These are phyloP conservation scores for Naegleria lovaniensis DNA, from an alignment of 208 protist genomes.

Conservation along the genomic window DNA sequence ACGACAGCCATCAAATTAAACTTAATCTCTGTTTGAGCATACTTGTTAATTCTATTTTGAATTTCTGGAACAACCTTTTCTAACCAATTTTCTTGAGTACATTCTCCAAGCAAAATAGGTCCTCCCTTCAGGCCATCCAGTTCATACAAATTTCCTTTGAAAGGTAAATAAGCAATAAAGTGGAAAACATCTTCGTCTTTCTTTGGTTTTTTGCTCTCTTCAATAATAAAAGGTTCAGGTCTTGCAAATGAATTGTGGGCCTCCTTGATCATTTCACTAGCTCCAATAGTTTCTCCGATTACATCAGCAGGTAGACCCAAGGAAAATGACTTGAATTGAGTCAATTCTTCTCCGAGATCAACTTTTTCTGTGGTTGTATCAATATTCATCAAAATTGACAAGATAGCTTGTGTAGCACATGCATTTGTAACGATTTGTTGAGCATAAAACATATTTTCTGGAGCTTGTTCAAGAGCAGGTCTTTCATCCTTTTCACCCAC, in stretches of 20 bases:
- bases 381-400: slow-evolving; percentile 89
- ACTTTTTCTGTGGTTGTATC: slow-evolving; percentile 46
- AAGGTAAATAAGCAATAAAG: slow-evolving; percentile 88
- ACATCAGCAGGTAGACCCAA: slow-evolving; percentile 57
- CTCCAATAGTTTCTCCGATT: slow-evolving; percentile 63
- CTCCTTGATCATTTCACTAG: slow-evolving; percentile 70
- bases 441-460: slow-evolving; percentile 82
- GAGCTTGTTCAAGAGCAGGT: slow-evolving; percentile 20
- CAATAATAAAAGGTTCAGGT: slow-evolving; percentile 56
- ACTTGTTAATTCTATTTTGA: slow-evolving; percentile 68
- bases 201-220: slow-evolving; percentile 41
- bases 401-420: slow-evolving; percentile 94
- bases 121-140: slow-evolving; percentile 90
- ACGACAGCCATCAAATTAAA: slow-evolving; percentile 92
- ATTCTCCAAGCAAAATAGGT: slow-evolving; percentile 61
- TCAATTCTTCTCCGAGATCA: slow-evolving; percentile 76
- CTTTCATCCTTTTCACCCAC: slow-evolving; percentile 41
- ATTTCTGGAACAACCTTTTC: slow-evolving; percentile 63
- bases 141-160: slow-evolving; percentile 87
- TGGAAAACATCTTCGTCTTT: slow-evolving; percentile 84
- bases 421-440: slow-evolving; percentile 90
- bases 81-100: slow-evolving; percentile 47
- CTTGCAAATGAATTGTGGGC: slow-evolving; percentile 92
- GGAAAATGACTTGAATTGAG: slow-evolving; percentile 67
- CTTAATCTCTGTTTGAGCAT: slow-evolving; percentile 66